These are phyloP conservation scores for Cokeromyces recurvatus DNA, from an alignment of 371 early-diverging fungal species.

Conservation along the genomic window DNA sequence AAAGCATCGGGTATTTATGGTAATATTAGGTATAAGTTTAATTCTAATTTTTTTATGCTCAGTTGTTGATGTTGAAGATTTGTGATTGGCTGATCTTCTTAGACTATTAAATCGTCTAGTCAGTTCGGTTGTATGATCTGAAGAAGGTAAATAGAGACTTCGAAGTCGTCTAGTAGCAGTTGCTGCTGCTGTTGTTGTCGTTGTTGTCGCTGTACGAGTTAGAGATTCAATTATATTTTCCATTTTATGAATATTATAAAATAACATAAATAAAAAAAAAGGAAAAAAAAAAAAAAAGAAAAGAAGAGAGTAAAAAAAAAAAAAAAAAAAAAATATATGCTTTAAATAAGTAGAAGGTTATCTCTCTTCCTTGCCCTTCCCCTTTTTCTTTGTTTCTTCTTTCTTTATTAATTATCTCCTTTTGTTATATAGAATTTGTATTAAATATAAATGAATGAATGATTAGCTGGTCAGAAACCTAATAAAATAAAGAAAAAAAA, in stretches of 20 bases:
- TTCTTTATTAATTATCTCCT: not conserved
- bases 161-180: conserved; percentile 6
- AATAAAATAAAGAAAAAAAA: too few relatives aligned
- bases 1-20: conserved; percentile 56
- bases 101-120: conserved; percentile 16
- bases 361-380: too few relatives aligned
- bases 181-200: not conserved
- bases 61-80: too few relatives aligned
- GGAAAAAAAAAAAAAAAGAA: not conserved
- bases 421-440: too few relatives aligned
- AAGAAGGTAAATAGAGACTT: conserved; percentile 17
- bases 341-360: too few relatives aligned
- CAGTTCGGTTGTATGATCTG: conserved; percentile 1
- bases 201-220: not conserved
- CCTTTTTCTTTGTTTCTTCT: not conserved
- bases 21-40: conserved; percentile 67
- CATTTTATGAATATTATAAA: conserved; percentile 10
- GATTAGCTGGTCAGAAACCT: not conserved
- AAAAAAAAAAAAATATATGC: not conserved
- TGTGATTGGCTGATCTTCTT: conserved; percentile 1
- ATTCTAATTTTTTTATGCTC: conserved; percentile 40
- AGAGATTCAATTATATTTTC: too few relatives aligned
- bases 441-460: too few relatives aligned
- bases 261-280: conserved; percentile 3
- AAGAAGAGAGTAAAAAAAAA: not conserved